Base-by-base conservation (phyloP, 805 yeast genomes). In the Zygoascus ofunaensis region DNA sequence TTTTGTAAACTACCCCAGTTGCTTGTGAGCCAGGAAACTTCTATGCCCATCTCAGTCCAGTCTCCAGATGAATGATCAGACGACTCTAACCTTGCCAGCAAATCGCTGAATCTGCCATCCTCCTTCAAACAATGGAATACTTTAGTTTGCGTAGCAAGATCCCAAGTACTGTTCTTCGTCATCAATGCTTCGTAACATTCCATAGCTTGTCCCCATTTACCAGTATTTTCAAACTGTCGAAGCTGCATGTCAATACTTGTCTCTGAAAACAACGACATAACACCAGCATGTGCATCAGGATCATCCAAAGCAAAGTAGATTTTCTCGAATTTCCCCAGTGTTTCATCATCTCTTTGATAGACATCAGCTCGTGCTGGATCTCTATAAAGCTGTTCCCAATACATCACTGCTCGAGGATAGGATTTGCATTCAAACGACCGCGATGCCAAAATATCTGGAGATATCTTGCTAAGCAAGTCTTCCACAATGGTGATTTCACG, bases 281-380 rank as follows among this genome's bases (percentile, higher is more conserved):
- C 77, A 19, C 98, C 99, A 57, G 84, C 89, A 26, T 92, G 69
- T 0, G 95, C 80, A 65, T 92, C 99, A 32, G 80, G 72, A 56
- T 94, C 98, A 54, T 87, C 90, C 40, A 92, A 77, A 46, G 77
- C 82, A 5, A 95, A 81, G 60, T 92, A 92, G 68, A 89, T 83
- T 22, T 73, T 72, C 54, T 86, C 87, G n/a, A 92, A 50, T 23
- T 54, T 55, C 8, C 55, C 46, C 24, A 57, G 53, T 34, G 55
- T 52, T 1, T 60, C 65, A 17, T 52, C 63, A 41, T 59, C 57
- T 32, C 87, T 65, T 48, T 74, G 75, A 48, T 83, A 77, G n/a
- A 14, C 5, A 14, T 14, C 18, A 19, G 26, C 15, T 12, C 23
- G 20, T 8, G 7, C 30, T 3, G 39, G 23, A 20, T 19, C 26